Base-by-base conservation (phyloP, 352 stramenopile genomes). In the Globisporangium spinosum region DNA sequence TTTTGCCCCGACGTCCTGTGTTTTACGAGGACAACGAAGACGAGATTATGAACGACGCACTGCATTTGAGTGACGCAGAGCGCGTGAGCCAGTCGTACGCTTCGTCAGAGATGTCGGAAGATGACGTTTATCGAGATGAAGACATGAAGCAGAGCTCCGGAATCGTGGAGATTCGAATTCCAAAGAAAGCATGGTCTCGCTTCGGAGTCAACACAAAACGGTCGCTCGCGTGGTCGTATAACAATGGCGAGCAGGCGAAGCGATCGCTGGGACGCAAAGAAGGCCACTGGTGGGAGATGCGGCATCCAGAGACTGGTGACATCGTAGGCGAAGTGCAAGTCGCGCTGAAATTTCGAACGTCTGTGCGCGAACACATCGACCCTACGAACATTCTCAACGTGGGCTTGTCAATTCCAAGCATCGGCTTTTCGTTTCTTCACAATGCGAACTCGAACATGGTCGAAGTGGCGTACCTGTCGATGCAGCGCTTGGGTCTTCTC, bases 261-360 rank as follows among this genome's bases (percentile, higher is more conserved):
- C 82, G 80, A 62, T 91, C 82, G 34, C 69, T 96, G 35, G 85
- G 85, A 57, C 70, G 83, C 22, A 73, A 87, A 1, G 86, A 96
- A 74, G 87, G 88, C 0, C 83, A 93, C 43, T 96, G 88, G 88
- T 96, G 88, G 88, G 85, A 91, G 59, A 85, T 96, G 75, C 73
- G 82, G 23, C 78, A 95, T 40, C 82, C 85, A 0, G 85, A 94
- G 55, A 89, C 70, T 3, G 87, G 88, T 1, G 80, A 93, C 51
- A 62, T 94, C 0, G 73, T 96, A 1, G 89, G 89, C 0, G 80
- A 95, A 77, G 85, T 95, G 15, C 76, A 95, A 62, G 76, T 96
- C 32, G 85, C 87, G 20, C 71, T 96, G 13, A 94, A 95, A 63
- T 96, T 94, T 53, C 84, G 82, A 13, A 89, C 83, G 0, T 87